phyloP scores from a whole-genome alignment of 2,329 filamentous ascomycete species.

The Hirsutella minnesotensis region DNA sequence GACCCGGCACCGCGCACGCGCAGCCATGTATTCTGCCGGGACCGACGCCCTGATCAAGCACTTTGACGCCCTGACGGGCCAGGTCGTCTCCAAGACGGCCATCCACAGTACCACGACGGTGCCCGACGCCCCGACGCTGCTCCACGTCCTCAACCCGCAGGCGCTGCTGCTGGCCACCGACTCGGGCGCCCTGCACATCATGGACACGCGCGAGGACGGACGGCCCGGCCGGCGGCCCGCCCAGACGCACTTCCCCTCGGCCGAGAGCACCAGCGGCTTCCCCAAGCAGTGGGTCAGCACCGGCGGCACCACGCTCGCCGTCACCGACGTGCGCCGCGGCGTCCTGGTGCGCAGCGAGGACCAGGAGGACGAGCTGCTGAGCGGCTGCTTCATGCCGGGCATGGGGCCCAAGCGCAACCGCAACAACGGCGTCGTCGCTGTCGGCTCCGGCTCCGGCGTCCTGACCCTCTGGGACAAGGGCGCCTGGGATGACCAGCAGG shows the following conservation, averaged over 20 bases:
- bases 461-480: conserved; percentile 90
- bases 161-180: conserved; percentile 84
- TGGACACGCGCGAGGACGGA: conserved; percentile 59
- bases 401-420: conserved; percentile 53
- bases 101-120: conserved; percentile 48
- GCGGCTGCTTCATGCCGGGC: conserved; percentile 65
- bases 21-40: conserved; percentile 52
- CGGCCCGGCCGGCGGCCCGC: conserved; percentile 51
- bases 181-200: conserved; percentile 77
- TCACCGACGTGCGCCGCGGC: conserved; percentile 78
- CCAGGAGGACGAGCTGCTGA: conserved; percentile 88
- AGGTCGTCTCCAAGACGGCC: conserved; percentile 70
- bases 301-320: conserved; percentile 78
- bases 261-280: conserved; percentile 75
- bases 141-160: conserved; percentile 78
- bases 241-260: conserved; percentile 69
- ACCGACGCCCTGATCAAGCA: conserved; percentile 46
- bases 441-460: conserved; percentile 65
- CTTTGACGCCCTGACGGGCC: conserved; percentile 45
- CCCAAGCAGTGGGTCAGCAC: conserved; percentile 93
- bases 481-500: conserved; percentile 90
- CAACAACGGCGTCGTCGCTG: conserved; percentile 65
- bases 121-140: conserved; percentile 64
- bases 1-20: not conserved
- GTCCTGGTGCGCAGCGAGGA: conserved; percentile 85